Base-by-base conservation (phyloP, 495 filamentous ascomycete genomes). In the Rhypophila decipiens region DNA sequence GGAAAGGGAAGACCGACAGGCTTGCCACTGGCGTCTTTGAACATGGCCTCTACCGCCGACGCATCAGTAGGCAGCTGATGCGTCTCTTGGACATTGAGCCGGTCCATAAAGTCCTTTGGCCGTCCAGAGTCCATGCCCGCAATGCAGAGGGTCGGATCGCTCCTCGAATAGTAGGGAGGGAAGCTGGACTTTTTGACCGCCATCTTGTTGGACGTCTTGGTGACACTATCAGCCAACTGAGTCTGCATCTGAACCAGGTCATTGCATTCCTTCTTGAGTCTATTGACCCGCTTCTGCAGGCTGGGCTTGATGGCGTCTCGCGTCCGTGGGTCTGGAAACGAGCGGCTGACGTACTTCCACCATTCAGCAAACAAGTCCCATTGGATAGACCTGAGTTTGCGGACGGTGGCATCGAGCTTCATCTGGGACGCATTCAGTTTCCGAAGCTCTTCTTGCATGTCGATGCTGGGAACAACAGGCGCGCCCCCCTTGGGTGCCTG, bases 351-450 rank as follows among this genome's bases (percentile, higher is more conserved):
- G 24, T 50, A 66, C 20, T 63, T 59, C 64, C 66, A 73, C 69
- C 67, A 73, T 22, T 42, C 12, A 1, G 66, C 49, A 40, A 70
- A 73, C 29, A 72, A 15, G 8, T 69, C 48, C 69, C 70, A 72
- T n/a, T 52, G 60, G 8, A 45, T n/a, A 8, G 49, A 42, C 10
- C 37, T 22, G 21, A 51, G 2, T 15, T 38, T 24, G 4, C 49
- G 41, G 10, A 15, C 23, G 5, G 52, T 53, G 10, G 41, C 19
- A 20, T 66, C 65, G 2, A 55, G 31, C n/a, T 44, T 23, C 8
- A 44, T 33, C 40, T 65, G 56, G 3, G 9, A n/a, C 24, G 33
- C 33, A 37, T 69, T 67, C 8, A 63, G 38, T 13, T 53, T 17
- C 15, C 38, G 34, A 15, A 64, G 44, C 13, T 12, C n/a, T 7